Base-by-base conservation (phyloP, 2,329 filamentous ascomycete genomes). In the Graphiopsis chlorocephala region DNA sequence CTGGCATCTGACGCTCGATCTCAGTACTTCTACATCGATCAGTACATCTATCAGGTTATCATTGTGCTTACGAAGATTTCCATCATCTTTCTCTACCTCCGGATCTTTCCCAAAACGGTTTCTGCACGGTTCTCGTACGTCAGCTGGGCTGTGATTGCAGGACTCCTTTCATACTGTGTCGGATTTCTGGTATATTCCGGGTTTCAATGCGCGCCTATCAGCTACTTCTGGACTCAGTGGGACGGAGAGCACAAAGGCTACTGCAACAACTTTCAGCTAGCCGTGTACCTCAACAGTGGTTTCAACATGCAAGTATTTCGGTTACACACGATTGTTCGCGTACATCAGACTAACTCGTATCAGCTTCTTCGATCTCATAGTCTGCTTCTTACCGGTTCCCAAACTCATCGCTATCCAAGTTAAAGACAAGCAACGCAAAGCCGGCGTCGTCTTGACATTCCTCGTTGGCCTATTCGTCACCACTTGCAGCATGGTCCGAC, bases 401-500 rank as follows among this genome's bases (percentile, higher is more conserved):
- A 58, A 58, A 42, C 35, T 58, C 3, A n/a, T 45, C 12, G 33
- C 23, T 23, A 58, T 58, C 25, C 55, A 58, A 45, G 33, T 45
- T 15, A 12, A 45, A 14, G 55, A 58, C 25, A 58, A 58, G 15
- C 35, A 35, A n/a, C 31, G 55, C 33, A 58, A 58, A 29, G 15
- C 17, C 25, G 55, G 55, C 10, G 33, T 58, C 15, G 25, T 58
- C 15, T 15, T 58, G 11, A 58, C 35, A 4, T 58, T 58, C 25
- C 59, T 66, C 31, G 48, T 69, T 33, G 67, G 68, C 31, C 52
- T 70, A 12, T 69, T 70, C 61, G 68, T 68, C 58, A 70, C 68
- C 5, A 47, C 60, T 23, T 71, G 69, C 67, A 64, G 61, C 58
- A 63, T 69, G 31, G 53, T 68, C 25, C 63, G 69, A 15, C 59